Evolutionary conservation across 176 grass and related monocot genomes (phyloP).

Genomic region (Poa annua): DNA sequence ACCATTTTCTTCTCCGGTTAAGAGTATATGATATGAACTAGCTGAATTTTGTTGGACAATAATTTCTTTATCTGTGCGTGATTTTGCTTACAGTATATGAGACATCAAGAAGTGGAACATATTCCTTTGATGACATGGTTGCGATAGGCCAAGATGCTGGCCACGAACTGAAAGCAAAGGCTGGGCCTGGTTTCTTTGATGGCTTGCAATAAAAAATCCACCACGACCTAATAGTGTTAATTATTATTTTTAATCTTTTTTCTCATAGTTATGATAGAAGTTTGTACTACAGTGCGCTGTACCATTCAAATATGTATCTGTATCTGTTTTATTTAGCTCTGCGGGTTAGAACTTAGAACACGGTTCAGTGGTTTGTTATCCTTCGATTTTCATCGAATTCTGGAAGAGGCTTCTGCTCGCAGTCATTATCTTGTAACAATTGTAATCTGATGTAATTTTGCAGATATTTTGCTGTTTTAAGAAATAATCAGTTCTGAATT

Average conservation of each 20-base stretch:
- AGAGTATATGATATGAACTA: background rate
- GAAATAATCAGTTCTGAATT: constrained; percentile 6
- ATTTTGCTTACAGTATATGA: constrained; percentile 65
- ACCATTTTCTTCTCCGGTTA: constrained; percentile 2
- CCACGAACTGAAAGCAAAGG: constrained; percentile 78
- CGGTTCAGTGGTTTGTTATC: constrained; percentile 32
- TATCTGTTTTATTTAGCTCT: constrained; percentile 37
- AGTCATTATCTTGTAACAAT: constrained; percentile 38
- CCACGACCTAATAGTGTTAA: background rate
- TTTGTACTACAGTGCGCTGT: constrained; percentile 39
- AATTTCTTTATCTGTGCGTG: background rate
- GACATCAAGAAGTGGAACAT: constrained; percentile 77
- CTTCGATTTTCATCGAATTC: constrained; percentile 15
- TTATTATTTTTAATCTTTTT: constrained; percentile 20
- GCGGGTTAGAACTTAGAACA: constrained; percentile 36
- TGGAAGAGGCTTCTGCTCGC: background rate
- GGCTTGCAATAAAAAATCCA: constrained; percentile 52
- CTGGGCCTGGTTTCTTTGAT: constrained; percentile 83
- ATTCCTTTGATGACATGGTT: constrained; percentile 79
- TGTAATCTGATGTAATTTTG: constrained; percentile 44
- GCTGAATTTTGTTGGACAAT: background rate
- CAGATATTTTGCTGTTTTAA: constrained; percentile 31
- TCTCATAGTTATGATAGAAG: constrained; percentile 32
- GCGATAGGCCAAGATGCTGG: constrained; percentile 92
- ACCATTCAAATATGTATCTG: constrained; percentile 35